Conservation (phyloP, 2,329 filamentous ascomycete genomes). For the Sclerotinia trifoliorum region DNA sequence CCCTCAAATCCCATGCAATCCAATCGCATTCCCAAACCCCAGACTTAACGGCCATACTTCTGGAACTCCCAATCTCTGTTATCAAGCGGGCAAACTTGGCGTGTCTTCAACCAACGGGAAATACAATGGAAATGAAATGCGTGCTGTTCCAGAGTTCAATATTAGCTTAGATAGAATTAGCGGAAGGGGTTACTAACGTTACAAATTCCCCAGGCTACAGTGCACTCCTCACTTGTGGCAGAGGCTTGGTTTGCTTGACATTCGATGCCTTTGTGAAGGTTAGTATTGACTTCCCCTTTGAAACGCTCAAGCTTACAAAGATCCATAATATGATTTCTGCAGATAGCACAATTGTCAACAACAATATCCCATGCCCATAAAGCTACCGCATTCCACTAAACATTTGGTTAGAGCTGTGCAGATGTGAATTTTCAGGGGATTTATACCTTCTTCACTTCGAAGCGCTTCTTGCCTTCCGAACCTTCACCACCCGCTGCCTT, state of each 20-base stretch:
- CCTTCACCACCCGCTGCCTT: slow-evolving; percentile 50
- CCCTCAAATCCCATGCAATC: slow-evolving; percentile 1
- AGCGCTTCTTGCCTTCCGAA: slow-evolving; percentile 81
- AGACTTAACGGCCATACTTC: slow-evolving; percentile 76
- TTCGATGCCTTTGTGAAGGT: slow-evolving; percentile 69
- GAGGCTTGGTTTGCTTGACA: slow-evolving; percentile 98
- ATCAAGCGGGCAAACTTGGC: slow-evolving; percentile 95
- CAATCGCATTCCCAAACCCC: background rate
- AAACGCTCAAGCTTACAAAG: slow-evolving; percentile 62
- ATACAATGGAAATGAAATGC: slow-evolving; percentile 99
- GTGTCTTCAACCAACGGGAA: slow-evolving; percentile 97
- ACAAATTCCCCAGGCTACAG: slow-evolving; percentile 98
- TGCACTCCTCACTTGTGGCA: slow-evolving; percentile 96
- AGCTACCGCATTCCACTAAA: slow-evolving; percentile 95
- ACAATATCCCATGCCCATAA: slow-evolving; percentile 99
- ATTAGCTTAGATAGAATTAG: slow-evolving; percentile 11
- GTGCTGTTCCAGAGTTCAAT: slow-evolving; percentile 58
- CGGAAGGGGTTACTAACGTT: slow-evolving; percentile 65
- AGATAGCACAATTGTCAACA: slow-evolving; percentile 99
- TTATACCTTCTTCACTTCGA: slow-evolving; percentile 95
- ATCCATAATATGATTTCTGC: slow-evolving; percentile 99
- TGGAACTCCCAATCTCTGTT: slow-evolving; percentile 99
- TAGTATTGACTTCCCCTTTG: background rate
- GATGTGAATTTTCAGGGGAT: background rate
- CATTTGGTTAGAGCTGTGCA: background rate